Evolutionary conservation across 495 filamentous ascomycete species (phyloP), one percentile per base, ranked within the genome.

Genomic region (Elaphomyces granulatus): DNA sequence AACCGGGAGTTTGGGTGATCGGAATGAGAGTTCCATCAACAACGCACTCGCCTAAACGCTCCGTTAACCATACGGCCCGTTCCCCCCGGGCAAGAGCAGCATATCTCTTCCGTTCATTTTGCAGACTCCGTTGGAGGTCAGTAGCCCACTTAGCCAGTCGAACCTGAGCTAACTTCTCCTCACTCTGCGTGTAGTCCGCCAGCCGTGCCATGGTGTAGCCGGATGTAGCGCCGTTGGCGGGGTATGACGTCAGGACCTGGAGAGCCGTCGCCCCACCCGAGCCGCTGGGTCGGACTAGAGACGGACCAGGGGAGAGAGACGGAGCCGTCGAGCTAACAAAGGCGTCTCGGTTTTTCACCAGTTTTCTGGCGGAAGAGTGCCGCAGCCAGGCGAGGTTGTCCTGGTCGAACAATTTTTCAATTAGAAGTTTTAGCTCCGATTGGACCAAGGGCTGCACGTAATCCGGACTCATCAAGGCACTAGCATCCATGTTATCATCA

Each of bases 401-500:
- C 4, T 70, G 70, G 31, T 84, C 76, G 49, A 98, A 88, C 8
- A 96, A 59, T 23, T 75, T 72, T 20, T 71, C 58, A 28, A 95
- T 78, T 9, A 99, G 66, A 10, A 59, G 52, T 8, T 52, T 46
- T 6, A 99, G 72, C 45, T 99, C 92, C 15, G 86, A 87, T 19
- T 71, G 54, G 8, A 84, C 59, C 1, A 96, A 67, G 2, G 92
- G 92, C 41, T 85, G 81, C 14, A 94, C 67, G 55, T 99, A 99
- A 48, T 88, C 82, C 2, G 92, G 78, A 34, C 76, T 85, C 90
- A 99, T 99, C 10, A 99, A 68, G 0, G 90, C 72, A 50, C 83
- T 92, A 19, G 90, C 90, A 51, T 99, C 90, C 85, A 99, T 94
- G 34, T 70, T 80, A 16, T 94, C 87, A 37, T 78, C 63, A 55